Evolutionary conservation across 805 yeast species (phyloP).

Genomic region (Hanseniaspora lindneri): DNA sequence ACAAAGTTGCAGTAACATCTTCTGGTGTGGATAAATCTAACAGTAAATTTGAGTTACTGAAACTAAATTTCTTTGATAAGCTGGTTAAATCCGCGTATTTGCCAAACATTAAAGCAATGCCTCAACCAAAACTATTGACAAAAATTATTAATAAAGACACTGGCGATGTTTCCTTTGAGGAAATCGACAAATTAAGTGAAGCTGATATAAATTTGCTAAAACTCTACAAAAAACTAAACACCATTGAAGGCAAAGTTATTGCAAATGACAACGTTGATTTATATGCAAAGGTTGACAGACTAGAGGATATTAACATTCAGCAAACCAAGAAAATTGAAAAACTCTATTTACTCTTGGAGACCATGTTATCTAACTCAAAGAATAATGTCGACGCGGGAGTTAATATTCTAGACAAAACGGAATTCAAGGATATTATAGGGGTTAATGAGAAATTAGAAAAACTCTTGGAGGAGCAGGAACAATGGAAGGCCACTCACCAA

Average conservation of each 20-base stretch:
- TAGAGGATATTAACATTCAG: constrained; percentile 22
- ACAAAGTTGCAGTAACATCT: constrained; percentile 34
- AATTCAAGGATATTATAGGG: constrained; percentile 24
- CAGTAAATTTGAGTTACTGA: constrained; percentile 56
- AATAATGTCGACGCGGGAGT: constrained; percentile 15
- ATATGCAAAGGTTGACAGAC: constrained; percentile 21
- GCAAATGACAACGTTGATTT: constrained; percentile 27
- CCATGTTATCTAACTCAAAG: neutral
- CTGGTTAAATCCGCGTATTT: constrained; percentile 46
- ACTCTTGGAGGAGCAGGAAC: constrained; percentile 26
- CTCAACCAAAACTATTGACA: constrained; percentile 37
- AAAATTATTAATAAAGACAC: constrained; percentile 31
- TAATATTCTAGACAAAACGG: constrained; percentile 5
- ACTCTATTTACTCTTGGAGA: constrained; percentile 17
- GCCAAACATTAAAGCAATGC: constrained; percentile 41
- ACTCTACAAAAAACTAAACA: constrained; percentile 24
- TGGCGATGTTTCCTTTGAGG: constrained; percentile 27
- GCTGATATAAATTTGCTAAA: constrained; percentile 21
- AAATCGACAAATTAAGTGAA: constrained; percentile 22
- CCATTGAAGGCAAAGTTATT: constrained; percentile 28
- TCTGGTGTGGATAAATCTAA: constrained; percentile 28
- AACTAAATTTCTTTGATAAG: constrained; percentile 43
- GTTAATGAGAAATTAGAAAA: constrained; percentile 26
- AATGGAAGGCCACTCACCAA: constrained; percentile 24
- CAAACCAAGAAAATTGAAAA: constrained; percentile 22